Evolutionary conservation across 2,329 filamentous ascomycete species (phyloP).

Genomic region (Cadophora malorum): DNA sequence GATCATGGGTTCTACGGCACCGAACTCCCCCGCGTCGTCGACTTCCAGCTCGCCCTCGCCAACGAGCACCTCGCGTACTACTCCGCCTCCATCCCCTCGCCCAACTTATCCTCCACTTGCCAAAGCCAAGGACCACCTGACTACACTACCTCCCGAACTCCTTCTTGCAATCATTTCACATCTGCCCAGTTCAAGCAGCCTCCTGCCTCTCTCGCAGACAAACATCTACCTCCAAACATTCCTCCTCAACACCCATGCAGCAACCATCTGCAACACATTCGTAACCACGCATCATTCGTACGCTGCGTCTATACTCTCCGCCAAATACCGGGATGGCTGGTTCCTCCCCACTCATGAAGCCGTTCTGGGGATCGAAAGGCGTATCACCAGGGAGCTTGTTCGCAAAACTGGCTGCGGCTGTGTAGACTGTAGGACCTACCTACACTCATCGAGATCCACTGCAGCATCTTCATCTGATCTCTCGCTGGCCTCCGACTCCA

Average conservation of each 20-base stretch:
- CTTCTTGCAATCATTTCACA: constrained; percentile 44
- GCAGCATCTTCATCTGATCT: constrained; percentile 17
- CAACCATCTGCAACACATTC: constrained; percentile 35
- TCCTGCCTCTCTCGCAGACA: constrained; percentile 34
- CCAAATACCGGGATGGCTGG: constrained; percentile 26
- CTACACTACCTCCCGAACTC: constrained; percentile 46
- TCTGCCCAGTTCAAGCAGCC: constrained; percentile 29
- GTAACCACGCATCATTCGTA: constrained; percentile 27
- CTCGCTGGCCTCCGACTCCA: constrained; percentile 9
- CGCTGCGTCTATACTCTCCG: constrained; percentile 29
- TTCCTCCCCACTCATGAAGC: constrained; percentile 34
- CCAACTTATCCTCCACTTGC: not conserved
- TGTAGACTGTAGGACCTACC: constrained; percentile 9
- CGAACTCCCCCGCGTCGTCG: not conserved
- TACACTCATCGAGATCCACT: constrained; percentile 16
- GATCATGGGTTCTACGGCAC: constrained; percentile 12
- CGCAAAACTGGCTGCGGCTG: constrained; percentile 24
- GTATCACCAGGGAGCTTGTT: constrained; percentile 26
- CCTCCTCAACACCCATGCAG: constrained; percentile 32
- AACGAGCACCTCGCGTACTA: not conserved
- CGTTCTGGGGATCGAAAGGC: constrained; percentile 24
- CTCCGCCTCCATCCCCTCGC: not conserved
- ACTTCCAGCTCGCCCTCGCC: constrained; percentile 8
- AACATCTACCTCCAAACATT: constrained; percentile 30
- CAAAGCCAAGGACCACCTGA: constrained; percentile 23